A percentile compares a stretch with the other conserved stretches of the same genome.
These are phyloP conservation scores for Cyclotella baltica DNA, from an alignment of 108 stramenopile species.

Conservation along the genomic window DNA sequence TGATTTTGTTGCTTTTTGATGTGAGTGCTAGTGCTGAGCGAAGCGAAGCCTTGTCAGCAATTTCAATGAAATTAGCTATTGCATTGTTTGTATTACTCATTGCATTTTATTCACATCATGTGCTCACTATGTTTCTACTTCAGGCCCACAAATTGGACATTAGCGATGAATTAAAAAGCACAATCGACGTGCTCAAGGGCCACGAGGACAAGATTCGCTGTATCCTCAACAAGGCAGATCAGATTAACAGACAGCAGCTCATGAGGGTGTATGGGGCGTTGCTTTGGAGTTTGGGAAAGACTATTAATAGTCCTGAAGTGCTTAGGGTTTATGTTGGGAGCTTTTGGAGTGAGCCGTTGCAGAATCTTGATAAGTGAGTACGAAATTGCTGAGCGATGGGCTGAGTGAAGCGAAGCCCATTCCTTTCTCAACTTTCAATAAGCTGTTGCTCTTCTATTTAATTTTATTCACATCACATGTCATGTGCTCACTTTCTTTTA, in stretches of 20 bases:
- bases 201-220: conserved; percentile 99
- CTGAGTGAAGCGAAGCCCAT: too few relatives aligned
- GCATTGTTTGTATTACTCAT: too few relatives aligned
- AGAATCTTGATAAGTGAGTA: conserved; percentile 78
- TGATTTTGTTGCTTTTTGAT: conserved; percentile 98
- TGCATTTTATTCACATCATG: too few relatives aligned
- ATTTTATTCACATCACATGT: too few relatives aligned
- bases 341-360: conserved; percentile 91
- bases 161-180: conserved; percentile 96
- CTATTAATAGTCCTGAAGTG: conserved; percentile 95
- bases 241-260: conserved; percentile 96
- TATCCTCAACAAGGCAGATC: conserved; percentile 99
- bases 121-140: too few relatives aligned
- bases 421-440: not conserved
- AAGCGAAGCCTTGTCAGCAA: too few relatives aligned
- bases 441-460: not conserved
- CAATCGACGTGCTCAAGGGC: conserved; percentile 95
- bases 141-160: conserved; percentile 99
- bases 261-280: conserved; percentile 99
- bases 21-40: too few relatives aligned
- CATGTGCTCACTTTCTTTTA: too few relatives aligned
- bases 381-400: too few relatives aligned
- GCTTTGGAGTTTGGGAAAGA: conserved; percentile 98
- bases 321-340: conserved; percentile 96
- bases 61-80: too few relatives aligned